Evolutionary conservation across 1,139 yeast genomes (phyloP).

Genomic region (Candida albicans): DNA sequence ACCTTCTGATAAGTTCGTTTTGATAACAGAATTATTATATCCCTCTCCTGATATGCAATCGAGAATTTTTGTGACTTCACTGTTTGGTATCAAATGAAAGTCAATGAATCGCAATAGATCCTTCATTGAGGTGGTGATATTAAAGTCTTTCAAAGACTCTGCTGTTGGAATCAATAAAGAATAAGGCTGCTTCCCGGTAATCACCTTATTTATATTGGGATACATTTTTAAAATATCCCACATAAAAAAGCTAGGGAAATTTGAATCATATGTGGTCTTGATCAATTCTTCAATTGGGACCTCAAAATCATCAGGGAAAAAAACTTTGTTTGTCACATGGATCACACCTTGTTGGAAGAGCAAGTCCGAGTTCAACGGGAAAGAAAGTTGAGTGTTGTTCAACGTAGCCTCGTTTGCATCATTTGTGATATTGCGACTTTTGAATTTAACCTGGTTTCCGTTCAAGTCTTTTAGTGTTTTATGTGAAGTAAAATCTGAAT

Average conservation of each 20-base stretch:
- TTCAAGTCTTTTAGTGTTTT: conserved; percentile 23
- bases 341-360: conserved; percentile 84
- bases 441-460: conserved; percentile 33
- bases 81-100: conserved; percentile 68
- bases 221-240: conserved; percentile 45
- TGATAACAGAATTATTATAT: conserved; percentile 13
- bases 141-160: conserved; percentile 53
- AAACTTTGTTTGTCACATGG: conserved; percentile 61
- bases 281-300: conserved; percentile 62
- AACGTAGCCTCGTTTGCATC: conserved; percentile 23
- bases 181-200: conserved; percentile 31
- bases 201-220: conserved; percentile 28
- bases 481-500: conserved; percentile 55
- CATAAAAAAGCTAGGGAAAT: conserved; percentile 40
- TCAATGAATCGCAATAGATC: conserved; percentile 57
- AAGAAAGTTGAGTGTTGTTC: conserved; percentile 27
- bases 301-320: conserved; percentile 57
- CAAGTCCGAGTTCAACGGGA: conserved; percentile 60
- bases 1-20: conserved; percentile 39
- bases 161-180: conserved; percentile 78
- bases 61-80: conserved; percentile 37
- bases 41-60: conserved; percentile 26
- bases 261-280: conserved; percentile 44
- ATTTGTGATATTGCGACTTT: conserved; percentile 25
- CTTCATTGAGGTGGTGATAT: conserved; percentile 45